Percentiles rank a stretch among this genome's conserved stretches.
These are phyloP conservation scores for Candida boidinii DNA, from an alignment of 805 yeast genomes.

Conservation along the genomic window DNA sequence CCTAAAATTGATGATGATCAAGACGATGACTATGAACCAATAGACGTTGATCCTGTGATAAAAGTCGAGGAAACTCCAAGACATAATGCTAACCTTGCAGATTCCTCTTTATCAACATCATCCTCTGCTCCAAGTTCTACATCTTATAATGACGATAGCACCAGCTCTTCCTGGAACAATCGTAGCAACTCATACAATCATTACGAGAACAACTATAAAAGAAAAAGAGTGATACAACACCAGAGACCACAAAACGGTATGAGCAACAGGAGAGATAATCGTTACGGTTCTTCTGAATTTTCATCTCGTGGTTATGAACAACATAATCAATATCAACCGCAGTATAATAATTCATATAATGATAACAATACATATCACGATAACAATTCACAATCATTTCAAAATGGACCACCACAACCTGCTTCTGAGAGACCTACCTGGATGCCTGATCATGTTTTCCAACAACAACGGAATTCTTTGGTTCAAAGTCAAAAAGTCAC, in stretches of 20 bases:
- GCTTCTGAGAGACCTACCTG: constrained; percentile 21
- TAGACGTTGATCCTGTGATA: constrained; percentile 11
- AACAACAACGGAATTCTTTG: constrained; percentile 14
- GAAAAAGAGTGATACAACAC: neutral
- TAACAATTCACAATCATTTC: neutral
- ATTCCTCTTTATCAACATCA: too few relatives aligned
- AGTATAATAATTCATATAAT: neutral
- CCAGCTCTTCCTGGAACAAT: neutral
- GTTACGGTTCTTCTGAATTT: neutral
- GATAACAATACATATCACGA: neutral
- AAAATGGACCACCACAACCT: neutral
- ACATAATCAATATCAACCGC: neutral
- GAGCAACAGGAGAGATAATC: neutral
- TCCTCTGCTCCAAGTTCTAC: too few relatives aligned
- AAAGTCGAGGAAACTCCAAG: neutral
- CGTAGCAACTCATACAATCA: too few relatives aligned
- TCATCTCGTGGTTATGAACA: neutral
- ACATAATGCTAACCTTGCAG: too few relatives aligned
- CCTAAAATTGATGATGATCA: too few relatives aligned
- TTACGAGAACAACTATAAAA: too few relatives aligned
- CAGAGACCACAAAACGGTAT: neutral
- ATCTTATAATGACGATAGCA: constrained; percentile 1
- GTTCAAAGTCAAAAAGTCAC: constrained; percentile 1
- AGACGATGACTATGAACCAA: constrained; percentile 11
- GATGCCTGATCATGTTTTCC: constrained; percentile 23